A percentile compares a stretch with the other conserved stretches of the same genome.
Conservation (phyloP, 164 flowering plant genomes). For the Paratinospora sagittata region DNA sequence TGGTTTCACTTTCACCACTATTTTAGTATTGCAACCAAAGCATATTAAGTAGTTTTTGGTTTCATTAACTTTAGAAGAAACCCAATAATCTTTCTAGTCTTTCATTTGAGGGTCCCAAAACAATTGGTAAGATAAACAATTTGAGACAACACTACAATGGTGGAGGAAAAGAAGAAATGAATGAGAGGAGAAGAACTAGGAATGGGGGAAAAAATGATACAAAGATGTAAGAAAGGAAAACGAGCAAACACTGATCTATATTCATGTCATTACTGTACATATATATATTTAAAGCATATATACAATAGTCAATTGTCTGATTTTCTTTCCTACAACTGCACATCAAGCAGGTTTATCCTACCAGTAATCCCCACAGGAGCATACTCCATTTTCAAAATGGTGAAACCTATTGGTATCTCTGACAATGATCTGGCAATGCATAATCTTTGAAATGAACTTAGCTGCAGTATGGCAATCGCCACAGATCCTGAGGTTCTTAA, state of each 20-base stretch:
- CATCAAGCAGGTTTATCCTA: slow-evolving; percentile 3
- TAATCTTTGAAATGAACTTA: slow-evolving; percentile 26
- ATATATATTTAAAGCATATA: background rate
- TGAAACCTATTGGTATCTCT: slow-evolving; percentile 19
- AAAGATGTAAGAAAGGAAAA: too few species aligned
- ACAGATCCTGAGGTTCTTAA: slow-evolving; percentile 17
- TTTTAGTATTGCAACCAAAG: too few species aligned
- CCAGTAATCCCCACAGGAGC: slow-evolving; percentile 17
- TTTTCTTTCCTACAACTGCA: background rate
- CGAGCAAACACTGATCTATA: too few species aligned
- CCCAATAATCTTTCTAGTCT: too few species aligned
- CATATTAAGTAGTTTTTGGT: too few species aligned
- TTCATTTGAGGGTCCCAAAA: too few species aligned
- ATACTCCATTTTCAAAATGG: slow-evolving; percentile 18
- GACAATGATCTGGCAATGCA: slow-evolving; percentile 10
- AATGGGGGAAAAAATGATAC: too few species aligned
- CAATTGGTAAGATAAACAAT: too few species aligned
- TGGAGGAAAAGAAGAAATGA: background rate
- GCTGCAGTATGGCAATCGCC: slow-evolving; percentile 29
- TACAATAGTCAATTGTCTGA: background rate
- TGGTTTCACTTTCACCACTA: too few species aligned
- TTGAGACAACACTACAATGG: background rate
- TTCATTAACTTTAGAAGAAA: too few species aligned
- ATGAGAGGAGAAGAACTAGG: too few species aligned
- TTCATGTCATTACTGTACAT: too few species aligned